phyloP scores from a whole-genome alignment of 1,284 basidiomycete genomes.

The Polyporus tsugae region DNA sequence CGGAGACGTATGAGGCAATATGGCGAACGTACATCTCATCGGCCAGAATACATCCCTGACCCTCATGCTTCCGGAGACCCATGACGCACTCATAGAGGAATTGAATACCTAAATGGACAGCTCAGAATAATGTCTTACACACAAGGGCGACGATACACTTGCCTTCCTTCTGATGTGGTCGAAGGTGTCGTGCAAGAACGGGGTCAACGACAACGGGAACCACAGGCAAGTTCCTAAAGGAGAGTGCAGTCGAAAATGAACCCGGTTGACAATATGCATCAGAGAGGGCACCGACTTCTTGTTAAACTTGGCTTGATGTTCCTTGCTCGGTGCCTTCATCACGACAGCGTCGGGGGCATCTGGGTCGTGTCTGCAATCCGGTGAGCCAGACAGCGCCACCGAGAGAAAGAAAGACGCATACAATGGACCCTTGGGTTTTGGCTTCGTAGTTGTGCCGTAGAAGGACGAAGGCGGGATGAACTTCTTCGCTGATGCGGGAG shows the following conservation, averaged over 20 bases:
- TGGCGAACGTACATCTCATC: conserved; percentile 87
- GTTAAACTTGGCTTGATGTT: conserved; percentile 75
- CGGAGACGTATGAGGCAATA: conserved; percentile 1
- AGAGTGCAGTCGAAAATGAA: conserved; percentile 2
- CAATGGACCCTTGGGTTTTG: conserved; percentile 61
- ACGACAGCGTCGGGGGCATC: conserved; percentile 81
- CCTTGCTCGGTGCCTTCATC: conserved; percentile 82
- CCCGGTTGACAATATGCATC: background rate
- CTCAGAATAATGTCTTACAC: background rate
- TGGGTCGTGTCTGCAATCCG: conserved; percentile 74
- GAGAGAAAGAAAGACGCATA: conserved; percentile 39
- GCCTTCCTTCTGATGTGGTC: conserved; percentile 94
- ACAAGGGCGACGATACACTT: conserved; percentile 20
- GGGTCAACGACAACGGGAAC: conserved; percentile 97
- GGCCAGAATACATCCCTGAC: conserved; percentile 94
- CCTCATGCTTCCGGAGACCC: conserved; percentile 90
- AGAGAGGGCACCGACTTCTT: conserved; percentile 62
- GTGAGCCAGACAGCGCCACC: conserved; percentile 12
- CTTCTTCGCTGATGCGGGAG: conserved; percentile 42
- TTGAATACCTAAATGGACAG: conserved; percentile 64
- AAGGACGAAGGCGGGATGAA: conserved; percentile 69
- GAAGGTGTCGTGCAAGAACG: conserved; percentile 76
- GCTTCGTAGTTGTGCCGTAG: conserved; percentile 57
- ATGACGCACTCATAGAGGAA: conserved; percentile 98
- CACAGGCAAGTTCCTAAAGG: conserved; percentile 60